These are phyloP conservation scores for Alternaria rosae DNA, from an alignment of 2,329 filamentous ascomycete species.

Conservation along the genomic window DNA sequence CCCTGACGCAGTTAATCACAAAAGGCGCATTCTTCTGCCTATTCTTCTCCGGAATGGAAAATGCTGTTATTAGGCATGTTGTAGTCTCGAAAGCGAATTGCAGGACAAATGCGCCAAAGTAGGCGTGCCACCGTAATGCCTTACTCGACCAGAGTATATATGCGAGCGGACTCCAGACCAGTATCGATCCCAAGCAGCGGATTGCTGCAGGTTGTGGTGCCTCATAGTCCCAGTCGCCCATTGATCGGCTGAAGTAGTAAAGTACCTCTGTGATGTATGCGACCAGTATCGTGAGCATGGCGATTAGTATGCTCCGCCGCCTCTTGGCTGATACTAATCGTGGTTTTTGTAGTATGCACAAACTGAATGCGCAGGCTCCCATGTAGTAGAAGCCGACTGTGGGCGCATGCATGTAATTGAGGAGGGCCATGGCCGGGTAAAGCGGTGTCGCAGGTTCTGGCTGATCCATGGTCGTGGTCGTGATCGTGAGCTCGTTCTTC, in stretches of 20 bases:
- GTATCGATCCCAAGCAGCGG: conserved; percentile 44
- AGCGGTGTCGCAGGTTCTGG: conserved; percentile 16
- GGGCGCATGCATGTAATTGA: conserved; percentile 47
- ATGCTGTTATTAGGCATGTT: conserved; percentile 34
- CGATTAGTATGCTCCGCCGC: conserved; percentile 27
- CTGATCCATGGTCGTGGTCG: conserved; percentile 18
- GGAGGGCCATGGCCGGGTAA: conserved; percentile 34
- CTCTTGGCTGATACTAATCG: conserved; percentile 32
- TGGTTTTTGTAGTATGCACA: conserved; percentile 43
- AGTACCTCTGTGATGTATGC: conserved; percentile 42
- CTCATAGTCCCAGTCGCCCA: conserved; percentile 39
- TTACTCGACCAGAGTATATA: conserved; percentile 34
- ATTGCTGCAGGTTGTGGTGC: conserved; percentile 44
- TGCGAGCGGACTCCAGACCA: conserved; percentile 41
- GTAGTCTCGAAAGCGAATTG: conserved; percentile 44
- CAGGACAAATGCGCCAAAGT: conserved; percentile 43
- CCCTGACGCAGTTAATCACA: conserved; percentile 31
- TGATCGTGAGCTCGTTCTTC: background rate
- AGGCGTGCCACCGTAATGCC: conserved; percentile 42
- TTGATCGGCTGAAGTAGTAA: conserved; percentile 43
- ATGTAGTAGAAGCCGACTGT: conserved; percentile 42
- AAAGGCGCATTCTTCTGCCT: conserved; percentile 31
- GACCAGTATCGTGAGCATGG: conserved; percentile 24
- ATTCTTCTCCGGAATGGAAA: conserved; percentile 23
- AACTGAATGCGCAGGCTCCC: conserved; percentile 33